These are phyloP conservation scores for Leavenworthia alabamica DNA, from an alignment of 345 rosid genomes.

Conservation along the genomic window DNA sequence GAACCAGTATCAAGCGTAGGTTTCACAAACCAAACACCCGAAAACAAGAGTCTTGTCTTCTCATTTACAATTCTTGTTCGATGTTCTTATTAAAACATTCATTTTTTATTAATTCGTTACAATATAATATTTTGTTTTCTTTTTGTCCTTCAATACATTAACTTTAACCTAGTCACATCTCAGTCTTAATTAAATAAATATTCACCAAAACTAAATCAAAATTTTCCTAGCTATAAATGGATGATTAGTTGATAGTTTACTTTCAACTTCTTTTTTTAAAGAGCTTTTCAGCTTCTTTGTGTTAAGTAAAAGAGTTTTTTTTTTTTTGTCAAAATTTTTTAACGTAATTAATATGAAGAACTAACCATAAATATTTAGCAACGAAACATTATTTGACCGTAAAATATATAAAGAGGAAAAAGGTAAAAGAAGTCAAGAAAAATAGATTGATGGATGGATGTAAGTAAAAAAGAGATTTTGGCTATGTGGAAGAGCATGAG, in stretches of 20 bases:
- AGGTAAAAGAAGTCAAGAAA: not conserved
- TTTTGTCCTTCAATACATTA: not conserved
- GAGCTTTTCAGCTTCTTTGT: not conserved
- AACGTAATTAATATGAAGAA: not conserved
- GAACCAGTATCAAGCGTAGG: slow-evolving; percentile 21
- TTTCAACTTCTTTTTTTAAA: not conserved
- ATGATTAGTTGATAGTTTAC: not conserved
- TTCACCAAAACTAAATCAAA: not conserved
- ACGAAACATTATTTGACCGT: not conserved
- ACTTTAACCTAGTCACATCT: not conserved
- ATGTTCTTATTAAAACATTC: not conserved
- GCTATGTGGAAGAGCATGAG: slow-evolving; percentile 25
- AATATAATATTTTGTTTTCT: not conserved
- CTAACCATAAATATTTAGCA: not conserved
- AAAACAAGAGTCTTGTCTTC: slow-evolving; percentile 26
- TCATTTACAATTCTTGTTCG: not conserved
- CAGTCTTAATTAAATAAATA: not conserved
- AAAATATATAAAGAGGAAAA: not conserved
- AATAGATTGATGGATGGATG: slow-evolving; percentile 29
- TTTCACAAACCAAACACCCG: slow-evolving; percentile 17
- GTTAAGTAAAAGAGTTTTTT: not conserved
- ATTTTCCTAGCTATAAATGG: not conserved
- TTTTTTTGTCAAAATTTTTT: no score
- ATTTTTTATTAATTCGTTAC: not conserved
- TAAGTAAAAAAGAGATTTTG: slow-evolving; percentile 19